Base-by-base conservation (phyloP, 495 filamentous ascomycete species). In the Lentithecium fluviatile region DNA sequence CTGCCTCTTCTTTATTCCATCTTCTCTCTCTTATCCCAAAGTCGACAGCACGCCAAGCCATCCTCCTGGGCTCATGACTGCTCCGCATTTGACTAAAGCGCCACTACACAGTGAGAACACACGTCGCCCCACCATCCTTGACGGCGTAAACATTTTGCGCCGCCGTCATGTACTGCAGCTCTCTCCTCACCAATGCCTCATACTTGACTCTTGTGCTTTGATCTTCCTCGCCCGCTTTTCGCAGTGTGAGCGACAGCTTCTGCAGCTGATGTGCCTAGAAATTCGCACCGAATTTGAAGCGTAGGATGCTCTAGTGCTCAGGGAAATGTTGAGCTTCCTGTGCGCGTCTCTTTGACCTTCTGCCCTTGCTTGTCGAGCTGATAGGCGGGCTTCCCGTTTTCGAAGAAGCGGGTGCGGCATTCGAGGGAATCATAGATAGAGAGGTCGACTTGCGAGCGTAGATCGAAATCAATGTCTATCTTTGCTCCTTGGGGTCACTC, bases 221-320 rank as follows among this genome's bases (percentile, higher is more conserved):
- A n/a, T 55, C 56, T 24, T 61, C 65, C 8, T 19, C 8, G 13
- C 15, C 19, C 5, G 69, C 59, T 19, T 58, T 55, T 11, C 62
- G 58, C 5, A 73, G 57, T 24, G 60, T 45, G 25, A 43, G 45
- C 5, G 58, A 51, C 4, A 71, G 57, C 12, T 60, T 53, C 21
- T 40, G 36, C 24, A 74, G 53, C 26, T 52, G 68, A 2, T 54
- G 32, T 11, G 66, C 73, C 73, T 71, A 75, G 60, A 73, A 73
- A 1, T 49, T 60, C 52, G 71, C 73, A 1, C 71, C 69, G 50
- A 75, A 74, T 1, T 49, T 50, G 11, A 69, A 56, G 54, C 47
- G 7, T 19, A 66, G 45, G 19, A 56, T 11, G 50, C 60, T 49
- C 26, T 56, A 10, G 29, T 49, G 8, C 55, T 47, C 2, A 26